Conservation (phyloP, 116 monocot genomes). For the Posidonia oceanica region DNA sequence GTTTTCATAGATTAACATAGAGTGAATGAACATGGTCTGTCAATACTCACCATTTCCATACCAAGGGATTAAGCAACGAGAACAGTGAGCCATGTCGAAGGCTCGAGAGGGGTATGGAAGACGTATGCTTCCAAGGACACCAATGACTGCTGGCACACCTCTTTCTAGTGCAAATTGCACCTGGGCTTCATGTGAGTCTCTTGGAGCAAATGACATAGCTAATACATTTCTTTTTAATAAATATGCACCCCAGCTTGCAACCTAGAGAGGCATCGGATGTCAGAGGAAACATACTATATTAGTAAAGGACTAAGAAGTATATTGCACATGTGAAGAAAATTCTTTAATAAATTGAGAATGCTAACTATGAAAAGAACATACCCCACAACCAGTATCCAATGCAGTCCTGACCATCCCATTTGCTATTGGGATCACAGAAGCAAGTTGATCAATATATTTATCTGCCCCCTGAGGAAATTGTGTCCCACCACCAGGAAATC, state of each 20-base stretch:
- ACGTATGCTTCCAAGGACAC: conserved; percentile 67
- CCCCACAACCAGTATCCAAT: conserved; percentile 79
- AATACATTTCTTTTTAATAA: conserved; percentile 55
- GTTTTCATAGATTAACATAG: not conserved
- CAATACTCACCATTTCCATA: conserved; percentile 37
- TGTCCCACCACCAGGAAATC: conserved; percentile 79
- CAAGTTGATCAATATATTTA: conserved; percentile 65
- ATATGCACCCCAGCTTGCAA: conserved; percentile 83
- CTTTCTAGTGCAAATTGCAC: conserved; percentile 81
- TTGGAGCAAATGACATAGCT: conserved; percentile 85
- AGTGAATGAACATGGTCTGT: not conserved
- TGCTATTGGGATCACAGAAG: conserved; percentile 60
- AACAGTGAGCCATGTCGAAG: conserved; percentile 91
- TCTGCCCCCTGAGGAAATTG: conserved; percentile 83
- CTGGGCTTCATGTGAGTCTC: conserved; percentile 83
- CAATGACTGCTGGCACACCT: conserved; percentile 78
- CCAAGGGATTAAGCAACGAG: conserved; percentile 79
- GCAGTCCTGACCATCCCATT: conserved; percentile 69
- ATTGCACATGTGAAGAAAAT: not conserved
- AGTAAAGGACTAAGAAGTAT: not conserved
- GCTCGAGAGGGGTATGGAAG: conserved; percentile 63
- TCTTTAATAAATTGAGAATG: not conserved
- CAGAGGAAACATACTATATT: not conserved
- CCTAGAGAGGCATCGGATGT: conserved; percentile 17
- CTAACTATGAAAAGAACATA: conserved; percentile 17